phyloP scores from a whole-genome alignment of 768 basidiomycete genomes.

The Aureoboletus auriporus region DNA sequence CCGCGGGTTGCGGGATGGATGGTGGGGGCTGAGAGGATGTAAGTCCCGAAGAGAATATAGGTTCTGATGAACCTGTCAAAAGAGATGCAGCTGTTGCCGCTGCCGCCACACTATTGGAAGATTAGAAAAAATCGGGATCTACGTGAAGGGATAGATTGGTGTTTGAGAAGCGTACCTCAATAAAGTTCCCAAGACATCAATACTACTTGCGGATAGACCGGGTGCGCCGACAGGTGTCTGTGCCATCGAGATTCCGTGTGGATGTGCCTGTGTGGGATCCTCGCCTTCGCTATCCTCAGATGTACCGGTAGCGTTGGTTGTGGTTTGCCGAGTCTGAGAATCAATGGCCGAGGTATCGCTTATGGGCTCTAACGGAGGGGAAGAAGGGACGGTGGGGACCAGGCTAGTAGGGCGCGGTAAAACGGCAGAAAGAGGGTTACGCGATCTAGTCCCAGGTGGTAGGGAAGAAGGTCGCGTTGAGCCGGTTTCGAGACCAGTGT shows the following conservation, averaged over 20 bases:
- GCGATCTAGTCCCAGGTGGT: constrained; percentile 28
- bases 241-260: constrained; percentile 24
- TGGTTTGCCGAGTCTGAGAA: constrained; percentile 3
- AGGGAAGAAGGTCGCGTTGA: constrained; percentile 19
- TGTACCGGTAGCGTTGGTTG: neutral
- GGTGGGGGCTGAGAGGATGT: constrained; percentile 32
- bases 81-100: constrained; percentile 87
- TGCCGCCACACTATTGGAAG: constrained; percentile 66
- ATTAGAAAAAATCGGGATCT: neutral
- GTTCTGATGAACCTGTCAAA: constrained; percentile 66
- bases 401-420: constrained; percentile 36
- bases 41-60: constrained; percentile 57
- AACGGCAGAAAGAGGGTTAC: constrained; percentile 35
- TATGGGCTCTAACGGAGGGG: constrained; percentile 5
- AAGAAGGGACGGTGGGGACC: constrained; percentile 18
- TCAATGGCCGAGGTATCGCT: constrained; percentile 2
- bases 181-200: constrained; percentile 79
- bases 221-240: constrained; percentile 29
- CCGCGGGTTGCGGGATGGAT: constrained; percentile 10
- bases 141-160: neutral
- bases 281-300: constrained; percentile 16
- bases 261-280: constrained; percentile 7
- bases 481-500: constrained; percentile 3
- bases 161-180: constrained; percentile 51
- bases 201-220: constrained; percentile 64